These are phyloP conservation scores for Mortierella sp. DNA, from an alignment of 371 early-diverging fungal species.

Conservation along the genomic window DNA sequence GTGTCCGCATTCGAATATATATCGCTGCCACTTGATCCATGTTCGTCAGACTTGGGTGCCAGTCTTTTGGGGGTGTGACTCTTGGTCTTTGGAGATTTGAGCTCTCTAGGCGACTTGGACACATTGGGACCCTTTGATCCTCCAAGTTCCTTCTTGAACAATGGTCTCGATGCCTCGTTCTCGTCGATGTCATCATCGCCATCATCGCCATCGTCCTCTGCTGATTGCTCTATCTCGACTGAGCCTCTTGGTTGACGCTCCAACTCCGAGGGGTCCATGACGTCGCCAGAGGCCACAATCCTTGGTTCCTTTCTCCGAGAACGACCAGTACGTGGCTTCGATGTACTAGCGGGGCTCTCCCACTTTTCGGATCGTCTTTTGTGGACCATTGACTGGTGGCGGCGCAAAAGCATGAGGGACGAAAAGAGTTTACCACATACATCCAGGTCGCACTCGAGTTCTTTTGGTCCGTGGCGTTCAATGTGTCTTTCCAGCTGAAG, in stretches of 20 bases:
- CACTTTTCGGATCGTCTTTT: conserved; percentile 52
- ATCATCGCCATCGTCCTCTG: conserved; percentile 20
- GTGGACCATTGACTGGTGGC: conserved; percentile 53
- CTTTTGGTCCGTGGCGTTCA: conserved; percentile 51
- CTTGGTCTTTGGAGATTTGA: conserved; percentile 10
- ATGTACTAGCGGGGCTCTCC: conserved; percentile 44
- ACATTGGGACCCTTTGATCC: neutral
- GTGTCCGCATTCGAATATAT: neutral
- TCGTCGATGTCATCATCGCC: conserved; percentile 1
- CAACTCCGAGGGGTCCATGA: conserved; percentile 33
- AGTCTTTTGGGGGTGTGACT: conserved; percentile 20
- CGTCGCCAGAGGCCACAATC: conserved; percentile 47
- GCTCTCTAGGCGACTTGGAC: conserved; percentile 3
- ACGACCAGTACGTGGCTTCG: conserved; percentile 36
- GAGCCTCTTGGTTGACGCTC: conserved; percentile 20
- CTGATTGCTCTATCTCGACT: conserved; percentile 29
- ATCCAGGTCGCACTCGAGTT: conserved; percentile 47
- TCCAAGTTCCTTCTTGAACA: neutral
- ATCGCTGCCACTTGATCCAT: conserved; percentile 5
- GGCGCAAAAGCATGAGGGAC: conserved; percentile 42
- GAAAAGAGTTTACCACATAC: conserved; percentile 50
- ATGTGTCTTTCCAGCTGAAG: conserved; percentile 47
- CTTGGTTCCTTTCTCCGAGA: conserved; percentile 41
- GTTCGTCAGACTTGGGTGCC: conserved; percentile 15
- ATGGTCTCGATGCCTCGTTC: neutral